Evolutionary conservation across 2,329 filamentous ascomycete species (phyloP), one percentile per base, ranked within the genome.

Genomic region (Cladosporium sp.): DNA sequence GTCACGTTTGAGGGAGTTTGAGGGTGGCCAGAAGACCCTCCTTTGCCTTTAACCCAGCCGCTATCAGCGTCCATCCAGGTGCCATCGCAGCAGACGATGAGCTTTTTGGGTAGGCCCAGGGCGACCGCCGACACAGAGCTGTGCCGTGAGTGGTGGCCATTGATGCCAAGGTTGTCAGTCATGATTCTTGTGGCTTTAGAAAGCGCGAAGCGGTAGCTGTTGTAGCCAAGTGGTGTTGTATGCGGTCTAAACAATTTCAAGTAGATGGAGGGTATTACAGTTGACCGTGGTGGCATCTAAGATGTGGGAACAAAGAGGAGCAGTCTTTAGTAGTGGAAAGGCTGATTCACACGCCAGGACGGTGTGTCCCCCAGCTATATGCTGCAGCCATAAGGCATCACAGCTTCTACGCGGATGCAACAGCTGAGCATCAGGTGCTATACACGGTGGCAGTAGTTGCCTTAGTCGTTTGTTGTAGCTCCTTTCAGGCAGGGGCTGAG

Each of bases 41-140:
- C 69, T 50, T 58, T 64, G 49, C 71, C 73, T 56, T 66, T 62
- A 3, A 69, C 66, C 68, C 70, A 77, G 60, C 74, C 75, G 67
- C 75, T 77, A 65, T 77, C 75, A 56, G 71, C 68, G 60, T 77
- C 74, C 71, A 73, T 72, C 76, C 76, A 77, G 10, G 76, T 77
- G n/a, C 74, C 72, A 58, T 71, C 70, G 26, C 69, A 69, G 46
- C 66, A 70, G 50, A 71, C 68, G 33, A 70, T 67, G 23, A 71
- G 66, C n/a, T 66, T 66, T 37, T 66, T 66, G 28, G 64, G 64
- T 14, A 66, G 49, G n/a, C 46, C 44, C 31, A 56, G 37, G 5
- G 63, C 55, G 46, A 65, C 63, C 10, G 63, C 63, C 11, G 63
- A 59, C 44, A 65, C 33, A 28, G 63, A 65, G 56, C 63, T 65